A percentile compares a stretch with the other conserved stretches of the same genome.
Conservation (phyloP, 148 eudicot species). For the Chenopodium quinoa region DNA sequence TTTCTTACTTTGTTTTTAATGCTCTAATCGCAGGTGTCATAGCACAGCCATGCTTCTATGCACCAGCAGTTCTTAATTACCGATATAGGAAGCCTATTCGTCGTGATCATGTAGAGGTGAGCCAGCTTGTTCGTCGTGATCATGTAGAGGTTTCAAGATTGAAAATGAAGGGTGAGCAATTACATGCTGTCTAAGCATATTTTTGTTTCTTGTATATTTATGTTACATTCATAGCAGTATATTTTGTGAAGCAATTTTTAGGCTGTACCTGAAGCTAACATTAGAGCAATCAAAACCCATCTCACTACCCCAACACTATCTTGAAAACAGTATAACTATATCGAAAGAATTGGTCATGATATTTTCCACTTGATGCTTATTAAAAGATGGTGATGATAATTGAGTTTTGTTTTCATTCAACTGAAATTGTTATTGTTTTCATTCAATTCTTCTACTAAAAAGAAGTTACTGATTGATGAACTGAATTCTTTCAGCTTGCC, state of each 20-base stretch:
- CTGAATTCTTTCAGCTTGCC: constrained; percentile 13
- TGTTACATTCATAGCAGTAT: not conserved
- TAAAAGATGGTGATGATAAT: not conserved
- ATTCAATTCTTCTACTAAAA: not conserved
- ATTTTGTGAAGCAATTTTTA: not conserved
- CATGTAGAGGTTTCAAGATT: not conserved
- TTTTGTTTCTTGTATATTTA: not conserved
- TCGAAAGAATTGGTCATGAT: too few species aligned
- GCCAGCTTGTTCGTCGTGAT: not conserved
- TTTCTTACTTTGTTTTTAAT: not conserved
- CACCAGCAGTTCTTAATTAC: not conserved
- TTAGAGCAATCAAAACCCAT: not conserved
- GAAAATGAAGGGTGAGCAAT: constrained; percentile 13
- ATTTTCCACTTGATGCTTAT: not conserved
- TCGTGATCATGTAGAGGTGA: constrained; percentile 2
- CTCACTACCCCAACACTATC: not conserved
- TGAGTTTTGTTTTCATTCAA: too few species aligned
- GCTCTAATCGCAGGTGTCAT: constrained; percentile 13
- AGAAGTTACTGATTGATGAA: not conserved
- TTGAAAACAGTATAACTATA: not conserved
- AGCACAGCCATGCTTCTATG: constrained; percentile 8
- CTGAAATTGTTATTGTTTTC: too few species aligned
- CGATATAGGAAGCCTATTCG: not conserved
- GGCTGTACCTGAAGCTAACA: not conserved
- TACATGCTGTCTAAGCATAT: not conserved